A percentile compares a stretch with the other conserved stretches of the same genome.
phyloP scores from a whole-genome alignment of 345 rosid genomes.

The Kandelia obovata region DNA sequence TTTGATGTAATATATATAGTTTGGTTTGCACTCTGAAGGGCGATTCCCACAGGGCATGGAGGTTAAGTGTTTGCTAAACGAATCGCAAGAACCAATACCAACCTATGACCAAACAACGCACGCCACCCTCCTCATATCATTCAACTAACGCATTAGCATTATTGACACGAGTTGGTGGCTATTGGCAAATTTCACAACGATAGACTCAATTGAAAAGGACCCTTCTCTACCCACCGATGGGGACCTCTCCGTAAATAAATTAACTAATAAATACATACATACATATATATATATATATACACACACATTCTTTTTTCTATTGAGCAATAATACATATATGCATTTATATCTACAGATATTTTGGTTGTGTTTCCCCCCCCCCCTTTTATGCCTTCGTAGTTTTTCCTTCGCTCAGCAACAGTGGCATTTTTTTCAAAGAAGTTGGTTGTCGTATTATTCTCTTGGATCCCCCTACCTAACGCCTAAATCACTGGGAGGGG shows the following conservation, averaged over 20 bases:
- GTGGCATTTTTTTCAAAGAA: background rate
- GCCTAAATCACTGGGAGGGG: constrained; percentile 18
- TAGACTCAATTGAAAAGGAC: constrained; percentile 16
- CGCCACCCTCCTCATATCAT: background rate
- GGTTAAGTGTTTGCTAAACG: background rate
- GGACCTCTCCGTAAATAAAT: background rate
- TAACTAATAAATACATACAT: no score
- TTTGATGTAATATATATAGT: no score
- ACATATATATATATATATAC: no score
- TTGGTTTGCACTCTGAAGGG: no score
- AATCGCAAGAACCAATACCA: constrained; percentile 4
- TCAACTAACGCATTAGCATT: constrained; percentile 6
- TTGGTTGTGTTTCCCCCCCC: background rate
- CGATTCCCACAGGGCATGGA: constrained; percentile 23
- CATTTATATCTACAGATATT: background rate
- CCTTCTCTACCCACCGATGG: background rate
- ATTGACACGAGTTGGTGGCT: constrained; percentile 26
- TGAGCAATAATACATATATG: no score
- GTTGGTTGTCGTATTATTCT: background rate
- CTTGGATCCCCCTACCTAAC: background rate
- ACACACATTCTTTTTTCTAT: no score
- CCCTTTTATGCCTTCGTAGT: background rate
- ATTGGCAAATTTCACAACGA: background rate
- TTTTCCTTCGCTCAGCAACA: background rate
- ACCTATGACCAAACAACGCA: constrained; percentile 21